Evolutionary conservation across 306 rosid species (phyloP).

Genomic region (Cicer pinnatifidum): DNA sequence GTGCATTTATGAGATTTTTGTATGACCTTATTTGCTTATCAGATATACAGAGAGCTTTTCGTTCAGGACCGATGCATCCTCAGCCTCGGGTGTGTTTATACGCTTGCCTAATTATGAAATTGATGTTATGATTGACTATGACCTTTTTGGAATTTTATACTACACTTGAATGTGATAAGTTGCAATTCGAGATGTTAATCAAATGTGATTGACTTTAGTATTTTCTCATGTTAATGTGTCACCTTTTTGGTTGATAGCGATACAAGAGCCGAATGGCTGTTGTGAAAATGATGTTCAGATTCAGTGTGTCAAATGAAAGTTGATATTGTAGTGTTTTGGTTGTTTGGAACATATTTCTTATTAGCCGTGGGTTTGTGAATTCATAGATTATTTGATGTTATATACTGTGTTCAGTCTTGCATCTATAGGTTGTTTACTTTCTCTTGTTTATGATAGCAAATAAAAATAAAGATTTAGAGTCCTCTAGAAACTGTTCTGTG

Average conservation of each 20-base stretch:
- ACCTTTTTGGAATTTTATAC: slow-evolving; percentile 19
- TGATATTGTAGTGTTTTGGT: slow-evolving; percentile 6
- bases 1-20: slow-evolving; percentile 35
- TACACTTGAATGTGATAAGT: slow-evolving; percentile 31
- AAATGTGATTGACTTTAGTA: background rate
- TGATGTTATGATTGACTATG: background rate
- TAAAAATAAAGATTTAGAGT: background rate
- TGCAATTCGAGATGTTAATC: slow-evolving; percentile 26
- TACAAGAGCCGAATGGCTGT: slow-evolving; percentile 19
- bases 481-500: slow-evolving; percentile 8
- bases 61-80: slow-evolving; percentile 78
- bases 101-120: slow-evolving; percentile 12
- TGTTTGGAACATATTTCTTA: slow-evolving; percentile 6
- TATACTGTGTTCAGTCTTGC: slow-evolving; percentile 1
- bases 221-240: slow-evolving; percentile 11
- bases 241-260: slow-evolving; percentile 15
- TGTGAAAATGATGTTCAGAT: slow-evolving; percentile 12
- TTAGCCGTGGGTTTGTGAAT: background rate
- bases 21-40: slow-evolving; percentile 53
- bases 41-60: slow-evolving; percentile 94
- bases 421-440: background rate
- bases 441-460: slow-evolving; percentile 16
- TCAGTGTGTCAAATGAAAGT: background rate
- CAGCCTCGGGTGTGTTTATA: slow-evolving; percentile 73
- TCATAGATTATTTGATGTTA: slow-evolving; percentile 26